Base-by-base conservation (phyloP, 495 filamentous ascomycete species). In the Penicillium arizonense region DNA sequence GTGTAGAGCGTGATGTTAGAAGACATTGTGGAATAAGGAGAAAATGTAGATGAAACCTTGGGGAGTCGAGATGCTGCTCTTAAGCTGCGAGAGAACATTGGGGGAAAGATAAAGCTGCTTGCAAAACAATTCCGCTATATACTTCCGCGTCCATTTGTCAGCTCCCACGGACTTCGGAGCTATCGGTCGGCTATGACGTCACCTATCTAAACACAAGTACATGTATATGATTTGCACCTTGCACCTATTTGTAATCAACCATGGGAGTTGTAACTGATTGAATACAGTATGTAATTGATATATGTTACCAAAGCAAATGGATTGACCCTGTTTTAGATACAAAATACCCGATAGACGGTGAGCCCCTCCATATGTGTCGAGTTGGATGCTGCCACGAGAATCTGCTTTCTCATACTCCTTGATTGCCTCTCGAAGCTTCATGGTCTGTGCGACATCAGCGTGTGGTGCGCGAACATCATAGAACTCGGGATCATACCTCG, bases 391-490 rank as follows among this genome's bases (percentile, higher is more conserved):
- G 1, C 18, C 18, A 18, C 18, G 18, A 18, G 18, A 18, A 18
- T 18, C 18, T 18, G 18, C 18, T 18, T 18, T 18, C 67, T 98
- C 94, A 70, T 98, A 98, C 67, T 98, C 94, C 69, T 97, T 97
- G 78, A 98, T 98, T 23, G 93, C 93, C 45, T 86, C 89, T 34
- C 94, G 81, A 38, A 97, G 78, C 21, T 93, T 90, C 56, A 86
- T 79, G 65, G 88, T 90, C 89, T 95, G 67, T 57, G 56, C 32
- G 42, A 58, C 42, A 51, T 77, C 53, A 80, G 67, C 47, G 55
- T 54, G 49, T 64, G 46, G 33, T 39, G 45, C 34, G 56, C 11
- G 24, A 11, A 10, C 26, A 39, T 46, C 37, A 37, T 46, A n/a
- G 7, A 44, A 44, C 30, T 39, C 50, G 49, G 49, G 47, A 53